Conservation (phyloP, 1,284 basidiomycete genomes). For the Microbotryum scabiosae region DNA sequence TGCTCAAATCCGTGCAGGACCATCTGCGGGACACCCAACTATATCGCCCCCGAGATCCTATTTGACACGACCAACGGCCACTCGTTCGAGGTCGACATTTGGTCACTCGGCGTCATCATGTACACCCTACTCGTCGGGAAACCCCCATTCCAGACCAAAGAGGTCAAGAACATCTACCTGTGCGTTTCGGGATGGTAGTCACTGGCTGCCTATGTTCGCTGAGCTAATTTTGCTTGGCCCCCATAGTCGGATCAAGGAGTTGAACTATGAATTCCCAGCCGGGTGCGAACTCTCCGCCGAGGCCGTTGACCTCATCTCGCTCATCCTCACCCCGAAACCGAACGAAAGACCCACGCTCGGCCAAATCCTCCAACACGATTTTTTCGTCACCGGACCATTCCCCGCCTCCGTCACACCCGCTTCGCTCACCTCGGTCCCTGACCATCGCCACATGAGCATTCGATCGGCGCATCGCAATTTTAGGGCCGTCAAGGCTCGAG, state of each 20-base stretch:
- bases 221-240: not conserved
- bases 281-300: slow-evolving; percentile 64
- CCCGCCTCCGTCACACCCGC: slow-evolving; percentile 70
- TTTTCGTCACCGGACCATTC: slow-evolving; percentile 74
- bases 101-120: slow-evolving; percentile 94
- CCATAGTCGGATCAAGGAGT: slow-evolving; percentile 76
- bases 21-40: slow-evolving; percentile 96
- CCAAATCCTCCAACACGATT: slow-evolving; percentile 75
- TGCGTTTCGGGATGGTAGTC: slow-evolving; percentile 41
- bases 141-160: slow-evolving; percentile 96
- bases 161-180: slow-evolving; percentile 91
- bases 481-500: slow-evolving; percentile 5
- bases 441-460: slow-evolving; percentile 57
- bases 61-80: slow-evolving; percentile 94
- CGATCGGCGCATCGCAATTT: slow-evolving; percentile 58
- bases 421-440: slow-evolving; percentile 64
- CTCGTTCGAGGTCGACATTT: slow-evolving; percentile 96
- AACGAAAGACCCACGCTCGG: slow-evolving; percentile 68
- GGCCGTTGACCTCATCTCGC: slow-evolving; percentile 68
- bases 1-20: slow-evolving; percentile 47
- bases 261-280: slow-evolving; percentile 84
- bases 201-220: not conserved
- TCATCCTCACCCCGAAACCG: slow-evolving; percentile 77
- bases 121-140: slow-evolving; percentile 90
- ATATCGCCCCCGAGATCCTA: slow-evolving; percentile 95